These are phyloP conservation scores for Phycomyces nitens DNA, from an alignment of 192 early-diverging fungal species.

Conservation along the genomic window DNA sequence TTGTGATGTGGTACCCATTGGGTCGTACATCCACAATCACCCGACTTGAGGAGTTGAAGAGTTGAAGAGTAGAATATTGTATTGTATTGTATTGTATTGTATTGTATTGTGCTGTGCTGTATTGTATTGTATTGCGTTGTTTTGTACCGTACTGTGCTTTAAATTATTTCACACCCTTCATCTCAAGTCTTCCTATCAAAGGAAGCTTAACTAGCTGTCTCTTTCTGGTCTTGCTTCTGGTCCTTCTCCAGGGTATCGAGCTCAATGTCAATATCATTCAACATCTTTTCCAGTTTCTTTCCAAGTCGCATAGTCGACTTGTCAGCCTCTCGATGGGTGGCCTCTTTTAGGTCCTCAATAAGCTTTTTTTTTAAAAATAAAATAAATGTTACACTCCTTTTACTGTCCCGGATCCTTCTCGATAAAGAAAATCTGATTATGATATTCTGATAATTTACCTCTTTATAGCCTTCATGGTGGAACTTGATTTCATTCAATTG, in stretches of 20 bases:
- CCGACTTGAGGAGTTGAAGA: background rate
- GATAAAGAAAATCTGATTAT: background rate
- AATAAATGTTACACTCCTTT: background rate
- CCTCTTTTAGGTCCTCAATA: constrained; percentile 46
- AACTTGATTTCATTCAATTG: constrained; percentile 52
- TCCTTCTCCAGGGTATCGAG: constrained; percentile 35
- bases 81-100: too few species aligned
- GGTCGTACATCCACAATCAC: too few species aligned
- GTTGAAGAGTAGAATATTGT: background rate
- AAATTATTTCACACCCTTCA: too few species aligned
- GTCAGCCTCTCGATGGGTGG: constrained; percentile 40
- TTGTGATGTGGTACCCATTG: too few species aligned
- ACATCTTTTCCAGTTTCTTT: constrained; percentile 71
- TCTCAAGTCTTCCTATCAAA: too few species aligned
- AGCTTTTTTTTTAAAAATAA: constrained; percentile 36
- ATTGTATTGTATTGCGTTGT: too few species aligned
- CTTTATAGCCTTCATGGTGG: constrained; percentile 56
- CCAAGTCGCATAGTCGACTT: constrained; percentile 53
- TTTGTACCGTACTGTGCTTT: too few species aligned
- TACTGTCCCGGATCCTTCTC: background rate
- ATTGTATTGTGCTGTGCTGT: too few species aligned
- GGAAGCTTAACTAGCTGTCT: too few species aligned
- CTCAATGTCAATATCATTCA: constrained; percentile 65
- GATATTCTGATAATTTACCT: constrained; percentile 30
- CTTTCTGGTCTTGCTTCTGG: constrained; percentile 32